These are phyloP conservation scores for Brassica cretica DNA, from an alignment of 345 rosid species.

Conservation along the genomic window DNA sequence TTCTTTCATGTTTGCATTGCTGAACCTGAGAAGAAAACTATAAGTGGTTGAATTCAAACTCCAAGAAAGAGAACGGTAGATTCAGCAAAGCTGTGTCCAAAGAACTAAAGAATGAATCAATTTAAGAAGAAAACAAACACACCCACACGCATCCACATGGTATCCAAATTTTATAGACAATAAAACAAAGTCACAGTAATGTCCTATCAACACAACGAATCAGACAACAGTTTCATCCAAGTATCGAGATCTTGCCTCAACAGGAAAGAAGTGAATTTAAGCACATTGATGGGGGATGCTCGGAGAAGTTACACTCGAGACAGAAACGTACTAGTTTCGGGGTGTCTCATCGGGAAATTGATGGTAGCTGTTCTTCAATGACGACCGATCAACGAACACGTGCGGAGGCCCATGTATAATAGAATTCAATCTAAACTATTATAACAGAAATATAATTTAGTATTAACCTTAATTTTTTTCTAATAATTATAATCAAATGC, in stretches of 20 bases:
- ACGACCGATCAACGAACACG: not conserved
- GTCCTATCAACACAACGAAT: not conserved
- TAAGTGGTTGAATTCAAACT: not conserved
- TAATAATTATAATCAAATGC: too few species aligned
- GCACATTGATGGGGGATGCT: not conserved
- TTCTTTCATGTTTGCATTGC: slow-evolving; percentile 68
- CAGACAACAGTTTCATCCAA: not conserved
- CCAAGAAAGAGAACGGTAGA: not conserved
- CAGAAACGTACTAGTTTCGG: not conserved
- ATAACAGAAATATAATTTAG: too few species aligned
- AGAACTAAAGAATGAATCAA: not conserved
- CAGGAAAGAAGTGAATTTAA: not conserved
- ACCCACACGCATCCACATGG: too few species aligned
- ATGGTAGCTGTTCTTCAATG: slow-evolving; percentile 18
- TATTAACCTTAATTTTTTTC: too few species aligned
- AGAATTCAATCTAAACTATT: not conserved
- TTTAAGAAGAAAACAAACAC: not conserved
- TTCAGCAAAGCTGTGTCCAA: not conserved
- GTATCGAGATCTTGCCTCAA: not conserved
- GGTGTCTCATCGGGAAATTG: slow-evolving; percentile 10
- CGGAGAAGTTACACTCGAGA: not conserved
- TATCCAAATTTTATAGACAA: too few species aligned
- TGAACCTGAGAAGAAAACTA: slow-evolving; percentile 18
- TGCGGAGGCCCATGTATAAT: too few species aligned
- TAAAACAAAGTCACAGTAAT: not conserved